These are phyloP conservation scores for Vitis cinerea DNA, from an alignment of 164 flowering plant genomes.

Conservation along the genomic window DNA sequence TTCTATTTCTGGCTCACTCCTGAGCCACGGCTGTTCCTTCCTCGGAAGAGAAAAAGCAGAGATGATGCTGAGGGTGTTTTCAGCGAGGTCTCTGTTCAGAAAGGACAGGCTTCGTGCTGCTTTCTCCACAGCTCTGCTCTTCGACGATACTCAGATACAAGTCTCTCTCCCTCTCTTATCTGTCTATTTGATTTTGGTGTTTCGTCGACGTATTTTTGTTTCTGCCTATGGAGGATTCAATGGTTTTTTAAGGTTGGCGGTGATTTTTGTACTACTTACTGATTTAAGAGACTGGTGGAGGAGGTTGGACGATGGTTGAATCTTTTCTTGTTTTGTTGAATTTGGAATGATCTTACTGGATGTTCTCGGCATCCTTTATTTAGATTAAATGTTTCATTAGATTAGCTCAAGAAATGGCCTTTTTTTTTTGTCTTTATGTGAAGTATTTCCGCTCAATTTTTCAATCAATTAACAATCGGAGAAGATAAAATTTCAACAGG, in stretches of 20 bases:
- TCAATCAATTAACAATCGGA: too few relatives aligned
- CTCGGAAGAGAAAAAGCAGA: background rate
- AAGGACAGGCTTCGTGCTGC: conserved; percentile 28
- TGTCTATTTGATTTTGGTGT: background rate
- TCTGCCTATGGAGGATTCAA: too few relatives aligned
- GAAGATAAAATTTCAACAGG: too few relatives aligned
- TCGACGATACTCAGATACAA: conserved; percentile 90
- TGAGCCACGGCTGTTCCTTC: too few relatives aligned
- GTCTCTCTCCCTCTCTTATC: conserved; percentile 24
- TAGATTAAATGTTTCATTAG: too few relatives aligned
- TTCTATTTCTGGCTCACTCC: background rate
- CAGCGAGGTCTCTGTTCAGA: conserved; percentile 37
- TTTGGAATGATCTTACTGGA: too few relatives aligned
- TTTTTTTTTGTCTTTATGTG: too few relatives aligned
- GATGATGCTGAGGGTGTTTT: conserved; percentile 54
- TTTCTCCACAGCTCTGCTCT: conserved; percentile 70
- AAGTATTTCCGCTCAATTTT: too few relatives aligned
- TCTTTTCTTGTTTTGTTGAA: too few relatives aligned
- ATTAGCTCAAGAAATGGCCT: too few relatives aligned
- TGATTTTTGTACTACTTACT: background rate
- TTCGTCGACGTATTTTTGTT: background rate
- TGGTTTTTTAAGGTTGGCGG: background rate
- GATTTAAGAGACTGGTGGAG: background rate
- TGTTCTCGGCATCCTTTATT: too few relatives aligned
- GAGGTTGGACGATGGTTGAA: too few relatives aligned